Base-by-base conservation (phyloP, 2,329 filamentous ascomycete species). In the Cladophialophora carrionii region DNA sequence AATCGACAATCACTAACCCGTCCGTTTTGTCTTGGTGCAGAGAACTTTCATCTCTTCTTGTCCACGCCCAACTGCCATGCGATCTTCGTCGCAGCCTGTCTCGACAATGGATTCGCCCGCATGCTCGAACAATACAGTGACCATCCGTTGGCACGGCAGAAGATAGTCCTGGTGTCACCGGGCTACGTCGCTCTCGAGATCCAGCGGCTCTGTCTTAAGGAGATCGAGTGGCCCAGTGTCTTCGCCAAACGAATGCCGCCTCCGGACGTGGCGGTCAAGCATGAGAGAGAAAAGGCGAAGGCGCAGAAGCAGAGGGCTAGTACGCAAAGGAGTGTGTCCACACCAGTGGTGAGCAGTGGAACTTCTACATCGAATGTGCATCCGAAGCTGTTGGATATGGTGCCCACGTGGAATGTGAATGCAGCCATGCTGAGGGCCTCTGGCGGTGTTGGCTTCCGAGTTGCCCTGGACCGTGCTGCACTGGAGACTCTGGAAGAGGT, bases 71-170 rank as follows among this genome's bases (percentile, higher is more conserved):
- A 71, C 5, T 71, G 70, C 41, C 65, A 67, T 34, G 64, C 67
- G 2, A 54, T 71, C 10, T 71, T 71, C 49, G 34, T 71, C 20
- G 70, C 70, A 29, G 69, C 67, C 32, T 70, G 67, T 29, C 57
- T 61, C 29, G 70, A 71, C 51, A 71, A 71, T 29, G 67, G 70
- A 6, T 71, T 69, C 49, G 68, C 67, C 17, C 63, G 70, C 34
- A 67, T 71, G 63, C 66, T 71, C 41, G 68, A 71, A 26, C 70
- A 67, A 34, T 71, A 70, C 46, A 65, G 62, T 20, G 61, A 65
- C 59, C 62, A 69, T 63, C 60, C 63, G 3, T 10, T 62, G 29
- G 61, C 63, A 10, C 59, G 61, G 20, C 54, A 62, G 48, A 71
- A 71, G 53, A 68, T 71, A 31, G 57, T 68, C 17, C 63, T 71